These are phyloP conservation scores for Salvia rosmarinus DNA, from an alignment of 257 asterid species.

Conservation along the genomic window DNA sequence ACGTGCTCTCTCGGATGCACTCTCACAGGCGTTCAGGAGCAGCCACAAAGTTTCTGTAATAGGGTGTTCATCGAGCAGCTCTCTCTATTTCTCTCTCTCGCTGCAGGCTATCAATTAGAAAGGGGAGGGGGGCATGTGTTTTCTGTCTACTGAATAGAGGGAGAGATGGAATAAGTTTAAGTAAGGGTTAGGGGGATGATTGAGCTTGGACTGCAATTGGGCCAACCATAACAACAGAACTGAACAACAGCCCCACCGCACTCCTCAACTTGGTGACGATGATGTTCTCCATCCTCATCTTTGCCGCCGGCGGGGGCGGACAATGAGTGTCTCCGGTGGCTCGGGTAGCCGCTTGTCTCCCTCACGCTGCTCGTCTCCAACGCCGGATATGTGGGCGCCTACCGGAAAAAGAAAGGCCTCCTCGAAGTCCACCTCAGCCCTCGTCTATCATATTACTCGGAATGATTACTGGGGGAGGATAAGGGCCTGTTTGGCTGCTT, in stretches of 20 bases:
- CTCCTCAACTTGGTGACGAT: slow-evolving; percentile 79
- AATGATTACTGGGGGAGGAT: slow-evolving; percentile 71
- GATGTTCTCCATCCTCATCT: slow-evolving; percentile 88
- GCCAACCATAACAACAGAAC: slow-evolving; percentile 48
- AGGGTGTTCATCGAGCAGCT: too few species aligned
- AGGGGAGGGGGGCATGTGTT: too few species aligned
- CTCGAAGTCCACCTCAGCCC: slow-evolving; percentile 73
- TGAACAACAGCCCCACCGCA: slow-evolving; percentile 89
- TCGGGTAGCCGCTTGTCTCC: slow-evolving; percentile 92
- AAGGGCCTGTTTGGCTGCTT: slow-evolving; percentile 81
- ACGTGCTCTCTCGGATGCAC: too few species aligned
- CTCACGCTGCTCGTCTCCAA: slow-evolving; percentile 68
- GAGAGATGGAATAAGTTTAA: too few species aligned
- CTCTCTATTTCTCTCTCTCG: too few species aligned
- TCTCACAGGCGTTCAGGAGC: too few species aligned
- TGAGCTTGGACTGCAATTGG: too few species aligned
- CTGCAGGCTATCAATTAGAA: too few species aligned
- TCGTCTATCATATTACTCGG: slow-evolving; percentile 66
- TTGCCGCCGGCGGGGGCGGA: slow-evolving; percentile 82
- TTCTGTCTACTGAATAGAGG: too few species aligned
- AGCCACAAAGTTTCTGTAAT: too few species aligned
- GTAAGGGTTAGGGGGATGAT: too few species aligned
- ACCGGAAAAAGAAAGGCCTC: slow-evolving; percentile 79
- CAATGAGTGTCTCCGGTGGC: slow-evolving; percentile 95
- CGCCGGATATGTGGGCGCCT: slow-evolving; percentile 82